Evolutionary conservation across 2,329 filamentous ascomycete genomes (phyloP).

Genomic region (Fusarium sarcochroum): DNA sequence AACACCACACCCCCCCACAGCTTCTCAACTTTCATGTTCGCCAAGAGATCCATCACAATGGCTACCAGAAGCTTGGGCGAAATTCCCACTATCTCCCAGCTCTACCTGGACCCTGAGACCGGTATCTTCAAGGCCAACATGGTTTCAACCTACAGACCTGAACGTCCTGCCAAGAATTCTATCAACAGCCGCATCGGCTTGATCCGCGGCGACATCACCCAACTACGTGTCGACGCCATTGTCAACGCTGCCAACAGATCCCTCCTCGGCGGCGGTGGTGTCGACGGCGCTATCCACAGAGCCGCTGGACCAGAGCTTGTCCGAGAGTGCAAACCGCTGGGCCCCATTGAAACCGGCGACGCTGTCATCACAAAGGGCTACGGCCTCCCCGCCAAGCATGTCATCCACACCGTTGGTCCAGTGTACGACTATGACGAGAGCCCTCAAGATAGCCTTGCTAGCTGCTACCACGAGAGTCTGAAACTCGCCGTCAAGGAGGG

Average conservation of each 20-base stretch:
- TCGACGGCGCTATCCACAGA: conserved; percentile 88
- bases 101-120: conserved; percentile 65
- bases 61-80: conserved; percentile 58
- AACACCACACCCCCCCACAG: background rate
- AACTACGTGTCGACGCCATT: conserved; percentile 82
- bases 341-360: conserved; percentile 81
- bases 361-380: conserved; percentile 89
- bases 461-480: conserved; percentile 80
- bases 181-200: conserved; percentile 81
- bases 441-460: conserved; percentile 64
- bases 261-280: conserved; percentile 89
- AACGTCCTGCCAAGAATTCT: conserved; percentile 56
- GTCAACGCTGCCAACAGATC: conserved; percentile 91
- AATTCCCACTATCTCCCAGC: conserved; percentile 73
- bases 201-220: conserved; percentile 85
- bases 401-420: conserved; percentile 94
- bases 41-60: conserved; percentile 47
- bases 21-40: conserved; percentile 38
- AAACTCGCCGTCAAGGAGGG: conserved; percentile 77
- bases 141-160: background rate
- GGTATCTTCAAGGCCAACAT: conserved; percentile 25
- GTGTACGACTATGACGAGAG: conserved; percentile 69
- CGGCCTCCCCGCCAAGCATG: conserved; percentile 78
- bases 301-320: conserved; percentile 80
- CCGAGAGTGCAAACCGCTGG: conserved; percentile 78